Conservation (phyloP, 768 basidiomycete genomes). For the Lactarius trivialis region DNA sequence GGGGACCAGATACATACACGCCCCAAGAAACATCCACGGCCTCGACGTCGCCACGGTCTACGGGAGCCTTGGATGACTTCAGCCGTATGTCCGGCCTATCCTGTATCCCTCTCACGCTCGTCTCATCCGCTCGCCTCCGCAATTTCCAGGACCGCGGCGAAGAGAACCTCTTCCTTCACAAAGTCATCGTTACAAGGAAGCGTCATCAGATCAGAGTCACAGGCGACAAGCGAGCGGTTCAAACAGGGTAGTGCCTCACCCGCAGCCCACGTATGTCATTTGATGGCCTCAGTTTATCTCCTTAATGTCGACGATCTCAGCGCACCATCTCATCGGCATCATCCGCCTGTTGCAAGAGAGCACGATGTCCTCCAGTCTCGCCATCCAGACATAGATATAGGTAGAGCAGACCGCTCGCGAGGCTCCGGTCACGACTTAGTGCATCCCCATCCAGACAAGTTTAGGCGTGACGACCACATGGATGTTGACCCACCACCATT, state of each 20-base stretch:
- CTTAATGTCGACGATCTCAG: constrained; percentile 2
- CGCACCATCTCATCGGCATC: constrained; percentile 14
- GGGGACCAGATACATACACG: constrained; percentile 10
- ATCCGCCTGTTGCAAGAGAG: constrained; percentile 4
- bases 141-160: constrained; percentile 20
- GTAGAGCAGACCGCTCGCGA: constrained; percentile 1
- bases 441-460: constrained; percentile 7
- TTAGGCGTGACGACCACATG: constrained; percentile 19
- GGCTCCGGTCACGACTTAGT: constrained; percentile 1
- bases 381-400: neutral
- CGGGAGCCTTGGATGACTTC: constrained; percentile 13
- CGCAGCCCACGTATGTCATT: constrained; percentile 14
- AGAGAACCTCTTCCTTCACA: constrained; percentile 21
- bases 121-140: constrained; percentile 10
- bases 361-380: constrained; percentile 4
- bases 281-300: neutral
- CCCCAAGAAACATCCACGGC: constrained; percentile 11
- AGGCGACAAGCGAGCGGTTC: constrained; percentile 7
- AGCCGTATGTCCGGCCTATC: constrained; percentile 22
- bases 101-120: constrained; percentile 8
- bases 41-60: constrained; percentile 19
- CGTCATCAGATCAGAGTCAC: neutral
- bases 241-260: constrained; percentile 6
- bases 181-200: constrained; percentile 22
- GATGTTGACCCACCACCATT: constrained; percentile 14